Base-by-base conservation (phyloP, 345 rosid genomes). In the Salix suchowensis region DNA sequence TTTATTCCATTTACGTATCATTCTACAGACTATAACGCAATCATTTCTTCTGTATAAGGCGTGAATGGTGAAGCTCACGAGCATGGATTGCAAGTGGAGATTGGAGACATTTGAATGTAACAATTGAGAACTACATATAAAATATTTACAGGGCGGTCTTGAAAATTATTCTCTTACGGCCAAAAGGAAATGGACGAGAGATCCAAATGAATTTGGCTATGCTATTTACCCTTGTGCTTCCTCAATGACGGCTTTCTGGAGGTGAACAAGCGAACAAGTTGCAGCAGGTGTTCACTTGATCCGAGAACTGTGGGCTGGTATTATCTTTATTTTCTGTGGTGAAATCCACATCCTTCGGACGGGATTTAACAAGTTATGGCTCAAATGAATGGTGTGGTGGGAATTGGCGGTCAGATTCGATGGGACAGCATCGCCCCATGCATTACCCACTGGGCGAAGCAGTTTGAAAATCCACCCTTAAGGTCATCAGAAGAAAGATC, bases 391-490 rank as follows among this genome's bases (percentile, higher is more conserved):
- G 70, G 23, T 69, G 21, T 28, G 12, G 48, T 75, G 34, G 74
- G 54, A 82, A 67, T 62, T 6, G 26, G 62, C 3, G 11, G 14
- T 37, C n/a, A 16, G 79, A 36, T 58, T 76, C 79, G 80, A 15
- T 16, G 79, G 83, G 71, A 82, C 61, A 83, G 78, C 77, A 81
- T 69, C 65, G 83, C 93, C 54, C 92, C 97, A 21, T 88, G 74
- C 37, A 77, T 85, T 55, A 96, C 91, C 99, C 99, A 96, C 65
- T 82, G 81, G 42, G 60, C 74, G 65, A 91, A 96, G 62, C 87
- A 83, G 67, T 86, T 78, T 24, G 94, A 79, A 68, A 83, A 88
- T 74, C 80, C 85, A 44, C 74, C 70, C 58, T 67, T 30, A 40
- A 55, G 68, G 6, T 77, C 78, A 68, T 79, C 76, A 0, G 70